Conservation (phyloP, 2,329 filamentous ascomycete species). For the Neonectria neomacrospora region DNA sequence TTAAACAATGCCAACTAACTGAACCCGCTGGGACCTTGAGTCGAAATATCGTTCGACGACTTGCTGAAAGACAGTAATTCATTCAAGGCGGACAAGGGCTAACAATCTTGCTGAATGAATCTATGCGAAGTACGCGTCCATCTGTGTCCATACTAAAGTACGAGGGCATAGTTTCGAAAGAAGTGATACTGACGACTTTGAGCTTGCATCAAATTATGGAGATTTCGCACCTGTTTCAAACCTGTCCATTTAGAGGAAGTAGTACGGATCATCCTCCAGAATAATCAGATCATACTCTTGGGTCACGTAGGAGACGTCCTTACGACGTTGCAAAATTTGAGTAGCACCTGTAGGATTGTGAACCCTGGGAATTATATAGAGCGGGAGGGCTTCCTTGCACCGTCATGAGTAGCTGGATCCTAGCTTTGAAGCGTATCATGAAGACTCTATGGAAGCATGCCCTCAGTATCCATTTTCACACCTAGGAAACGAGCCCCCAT, state of each 20-base stretch:
- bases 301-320: slow-evolving; percentile 76
- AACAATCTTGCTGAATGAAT: slow-evolving; percentile 6
- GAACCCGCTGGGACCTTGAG: slow-evolving; percentile 82
- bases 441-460: slow-evolving; percentile 55
- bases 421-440: slow-evolving; percentile 72
- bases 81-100: slow-evolving; percentile 78
- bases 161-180: background rate
- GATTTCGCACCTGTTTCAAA: background rate
- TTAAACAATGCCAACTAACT: slow-evolving; percentile 83
- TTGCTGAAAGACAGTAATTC: slow-evolving; percentile 84
- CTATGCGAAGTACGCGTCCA: slow-evolving; percentile 6
- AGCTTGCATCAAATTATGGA: background rate
- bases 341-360: slow-evolving; percentile 83
- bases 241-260: slow-evolving; percentile 84
- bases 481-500: slow-evolving; percentile 65
- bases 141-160: slow-evolving; percentile 59
- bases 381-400: slow-evolving; percentile 70
- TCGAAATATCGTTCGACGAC: slow-evolving; percentile 81
- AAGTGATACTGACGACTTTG: background rate
- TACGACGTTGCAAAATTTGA: slow-evolving; percentile 66
- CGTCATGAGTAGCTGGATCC: slow-evolving; percentile 61
- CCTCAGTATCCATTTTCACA: slow-evolving; percentile 74
- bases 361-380: slow-evolving; percentile 79
- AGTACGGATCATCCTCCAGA: slow-evolving; percentile 89
- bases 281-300: slow-evolving; percentile 83